phyloP scores from a whole-genome alignment of 177 flowering plant species.

The Vitis hybrid region DNA sequence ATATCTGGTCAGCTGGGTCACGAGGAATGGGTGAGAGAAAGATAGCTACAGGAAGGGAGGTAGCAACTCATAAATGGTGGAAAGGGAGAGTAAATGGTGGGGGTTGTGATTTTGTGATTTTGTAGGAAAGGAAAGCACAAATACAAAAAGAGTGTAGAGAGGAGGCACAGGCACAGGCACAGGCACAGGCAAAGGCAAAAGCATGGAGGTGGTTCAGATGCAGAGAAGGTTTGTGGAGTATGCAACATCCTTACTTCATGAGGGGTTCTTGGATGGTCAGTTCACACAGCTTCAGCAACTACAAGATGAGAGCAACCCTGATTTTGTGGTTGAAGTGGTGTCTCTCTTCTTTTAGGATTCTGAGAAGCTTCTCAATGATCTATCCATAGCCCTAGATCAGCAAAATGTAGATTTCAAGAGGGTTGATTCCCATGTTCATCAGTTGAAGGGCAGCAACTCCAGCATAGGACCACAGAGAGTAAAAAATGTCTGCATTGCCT shows the following conservation, averaged over 20 bases:
- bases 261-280: constrained; percentile 70
- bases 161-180: not conserved
- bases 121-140: constrained; percentile 2
- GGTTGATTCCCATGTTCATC: constrained; percentile 23
- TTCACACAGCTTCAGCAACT: constrained; percentile 77
- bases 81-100: constrained; percentile 6
- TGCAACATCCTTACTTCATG: constrained; percentile 50
- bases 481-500: constrained; percentile 47
- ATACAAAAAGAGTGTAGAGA: not conserved
- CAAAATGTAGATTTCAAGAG: constrained; percentile 27
- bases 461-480: not conserved
- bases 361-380: constrained; percentile 75
- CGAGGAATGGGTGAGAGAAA: too few relatives aligned
- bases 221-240: constrained; percentile 58
- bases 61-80: not conserved
- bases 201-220: constrained; percentile 67
- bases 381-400: constrained; percentile 41
- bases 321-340: constrained; percentile 82
- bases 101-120: constrained; percentile 1
- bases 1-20: too few relatives aligned
- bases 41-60: too few relatives aligned
- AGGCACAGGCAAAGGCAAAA: not conserved
- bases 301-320: constrained; percentile 93
- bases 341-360: constrained; percentile 88
- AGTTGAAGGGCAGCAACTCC: too few relatives aligned